phyloP scores from a whole-genome alignment of 495 filamentous ascomycete genomes.

The Penicillium paradoxum region DNA sequence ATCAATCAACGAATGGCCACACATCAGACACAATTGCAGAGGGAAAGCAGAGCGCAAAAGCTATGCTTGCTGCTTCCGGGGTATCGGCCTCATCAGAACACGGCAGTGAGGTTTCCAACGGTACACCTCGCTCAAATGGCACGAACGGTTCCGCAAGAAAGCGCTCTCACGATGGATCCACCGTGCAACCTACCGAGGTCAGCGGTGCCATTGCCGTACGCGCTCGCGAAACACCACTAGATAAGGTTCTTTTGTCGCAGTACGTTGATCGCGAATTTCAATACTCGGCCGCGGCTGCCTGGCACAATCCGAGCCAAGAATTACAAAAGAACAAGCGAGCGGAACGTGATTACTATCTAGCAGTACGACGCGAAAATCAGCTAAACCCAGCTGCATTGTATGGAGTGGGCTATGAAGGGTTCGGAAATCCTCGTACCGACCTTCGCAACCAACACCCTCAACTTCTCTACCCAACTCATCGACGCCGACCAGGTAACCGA shows the following conservation, averaged over 20 bases:
- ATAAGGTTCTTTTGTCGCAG: constrained; percentile 64
- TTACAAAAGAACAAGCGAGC: constrained; percentile 47
- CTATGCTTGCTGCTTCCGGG: constrained; percentile 50
- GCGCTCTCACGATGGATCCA: constrained; percentile 56
- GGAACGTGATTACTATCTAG: constrained; percentile 50
- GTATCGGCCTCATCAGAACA: constrained; percentile 22
- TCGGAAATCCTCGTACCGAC: constrained; percentile 81
- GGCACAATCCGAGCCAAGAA: constrained; percentile 43
- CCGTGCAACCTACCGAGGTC: constrained; percentile 28
- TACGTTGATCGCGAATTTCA: constrained; percentile 73
- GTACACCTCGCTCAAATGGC: constrained; percentile 30
- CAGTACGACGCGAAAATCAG: constrained; percentile 45
- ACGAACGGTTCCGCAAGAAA: constrained; percentile 49
- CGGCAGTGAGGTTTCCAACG: constrained; percentile 25
- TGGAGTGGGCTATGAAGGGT: constrained; percentile 83
- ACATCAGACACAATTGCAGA: constrained; percentile 41
- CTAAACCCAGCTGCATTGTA: constrained; percentile 57
- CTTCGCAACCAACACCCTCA: constrained; percentile 45
- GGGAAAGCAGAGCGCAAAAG: constrained; percentile 56
- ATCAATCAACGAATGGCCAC: constrained; percentile 29
- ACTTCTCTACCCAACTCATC: constrained; percentile 70
- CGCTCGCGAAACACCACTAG: constrained; percentile 35
- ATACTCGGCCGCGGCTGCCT: constrained; percentile 51
- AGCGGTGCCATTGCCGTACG: constrained; percentile 28
- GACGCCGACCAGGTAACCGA: constrained; percentile 67